A percentile compares a stretch with the other conserved stretches of the same genome.
Evolutionary conservation across 2,329 filamentous ascomycete species (phyloP).

Genomic region (Bipolaris bicolor): DNA sequence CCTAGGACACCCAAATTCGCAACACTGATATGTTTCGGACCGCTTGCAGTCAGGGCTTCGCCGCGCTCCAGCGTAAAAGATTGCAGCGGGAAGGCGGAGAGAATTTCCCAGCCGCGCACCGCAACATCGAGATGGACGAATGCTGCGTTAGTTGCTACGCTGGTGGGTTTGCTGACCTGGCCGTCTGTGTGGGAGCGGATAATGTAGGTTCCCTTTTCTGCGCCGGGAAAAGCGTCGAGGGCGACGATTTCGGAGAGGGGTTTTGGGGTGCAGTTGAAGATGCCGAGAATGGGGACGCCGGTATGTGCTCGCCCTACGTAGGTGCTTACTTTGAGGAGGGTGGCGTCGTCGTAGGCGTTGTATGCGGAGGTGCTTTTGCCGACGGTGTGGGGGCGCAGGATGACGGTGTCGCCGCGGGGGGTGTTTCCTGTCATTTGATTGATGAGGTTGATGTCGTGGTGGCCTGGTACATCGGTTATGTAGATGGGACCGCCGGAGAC

Average conservation of each 20-base stretch:
- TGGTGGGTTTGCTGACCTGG: slow-evolving; percentile 62
- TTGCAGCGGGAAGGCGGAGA: slow-evolving; percentile 73
- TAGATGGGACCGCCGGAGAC: slow-evolving; percentile 92
- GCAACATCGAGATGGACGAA: slow-evolving; percentile 69
- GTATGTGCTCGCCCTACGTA: slow-evolving; percentile 73
- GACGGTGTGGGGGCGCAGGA: slow-evolving; percentile 77
- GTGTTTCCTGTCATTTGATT: slow-evolving; percentile 80
- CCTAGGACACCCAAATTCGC: slow-evolving; percentile 78
- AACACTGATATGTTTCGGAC: slow-evolving; percentile 55
- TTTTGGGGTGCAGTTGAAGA: slow-evolving; percentile 79
- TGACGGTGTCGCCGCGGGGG: slow-evolving; percentile 73
- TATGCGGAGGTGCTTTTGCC: slow-evolving; percentile 78
- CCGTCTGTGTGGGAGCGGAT: slow-evolving; percentile 75
- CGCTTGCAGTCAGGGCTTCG: slow-evolving; percentile 41
- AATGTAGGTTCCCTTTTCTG: slow-evolving; percentile 67
- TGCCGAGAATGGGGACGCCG: slow-evolving; percentile 77
- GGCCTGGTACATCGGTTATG: slow-evolving; percentile 86
- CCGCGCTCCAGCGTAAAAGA: slow-evolving; percentile 57
- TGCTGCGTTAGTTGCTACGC: slow-evolving; percentile 52
- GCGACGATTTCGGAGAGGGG: slow-evolving; percentile 72
- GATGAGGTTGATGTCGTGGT: slow-evolving; percentile 78
- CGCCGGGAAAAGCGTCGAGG: slow-evolving; percentile 75
- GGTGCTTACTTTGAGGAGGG: slow-evolving; percentile 76
- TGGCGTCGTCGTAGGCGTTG: slow-evolving; percentile 73
- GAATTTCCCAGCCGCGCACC: slow-evolving; percentile 76